phyloP scores from a whole-genome alignment of 495 filamentous ascomycete species.

The Podospora tetraspora region DNA sequence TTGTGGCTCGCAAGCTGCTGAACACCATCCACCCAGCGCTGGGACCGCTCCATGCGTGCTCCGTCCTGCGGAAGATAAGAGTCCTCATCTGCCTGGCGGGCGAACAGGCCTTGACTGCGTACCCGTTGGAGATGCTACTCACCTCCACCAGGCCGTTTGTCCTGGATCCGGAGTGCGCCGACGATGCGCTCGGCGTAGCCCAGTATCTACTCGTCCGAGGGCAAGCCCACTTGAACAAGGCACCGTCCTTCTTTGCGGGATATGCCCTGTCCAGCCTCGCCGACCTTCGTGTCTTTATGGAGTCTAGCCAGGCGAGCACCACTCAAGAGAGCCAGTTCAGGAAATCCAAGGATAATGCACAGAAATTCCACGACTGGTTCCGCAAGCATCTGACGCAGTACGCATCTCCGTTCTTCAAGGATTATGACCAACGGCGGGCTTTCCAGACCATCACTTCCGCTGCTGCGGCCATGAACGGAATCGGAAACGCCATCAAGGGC shows the following conservation, averaged over 20 bases:
- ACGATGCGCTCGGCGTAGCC: slow-evolving; percentile 81
- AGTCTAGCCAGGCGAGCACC: slow-evolving; percentile 59
- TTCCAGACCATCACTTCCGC: slow-evolving; percentile 62
- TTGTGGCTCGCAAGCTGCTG: slow-evolving; percentile 70
- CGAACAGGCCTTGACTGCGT: slow-evolving; percentile 60
- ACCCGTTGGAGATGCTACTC: slow-evolving; percentile 88
- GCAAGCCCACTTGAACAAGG: slow-evolving; percentile 53
- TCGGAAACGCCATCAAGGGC: slow-evolving; percentile 55
- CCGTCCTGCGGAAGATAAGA: slow-evolving; percentile 78
- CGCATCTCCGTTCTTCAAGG: slow-evolving; percentile 44
- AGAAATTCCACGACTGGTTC: slow-evolving; percentile 68
- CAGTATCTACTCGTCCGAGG: slow-evolving; percentile 78
- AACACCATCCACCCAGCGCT: slow-evolving; percentile 80
- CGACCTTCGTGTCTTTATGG: slow-evolving; percentile 66
- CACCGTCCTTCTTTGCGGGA: slow-evolving; percentile 71
- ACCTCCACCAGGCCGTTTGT: slow-evolving; percentile 75
- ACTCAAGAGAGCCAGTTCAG: slow-evolving; percentile 72
- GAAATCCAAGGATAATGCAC: slow-evolving; percentile 60
- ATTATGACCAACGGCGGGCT: slow-evolving; percentile 40
- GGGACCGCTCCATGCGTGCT: slow-evolving; percentile 79
- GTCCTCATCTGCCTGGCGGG: slow-evolving; percentile 77
- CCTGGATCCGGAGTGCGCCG: slow-evolving; percentile 77
- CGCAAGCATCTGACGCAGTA: slow-evolving; percentile 54
- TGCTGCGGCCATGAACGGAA: slow-evolving; percentile 51
- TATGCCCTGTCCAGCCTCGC: slow-evolving; percentile 70